Evolutionary conservation across 352 stramenopile genomes (phyloP), one percentile per base, ranked within the genome.

Genomic region (Phytophthora podocarpi): DNA sequence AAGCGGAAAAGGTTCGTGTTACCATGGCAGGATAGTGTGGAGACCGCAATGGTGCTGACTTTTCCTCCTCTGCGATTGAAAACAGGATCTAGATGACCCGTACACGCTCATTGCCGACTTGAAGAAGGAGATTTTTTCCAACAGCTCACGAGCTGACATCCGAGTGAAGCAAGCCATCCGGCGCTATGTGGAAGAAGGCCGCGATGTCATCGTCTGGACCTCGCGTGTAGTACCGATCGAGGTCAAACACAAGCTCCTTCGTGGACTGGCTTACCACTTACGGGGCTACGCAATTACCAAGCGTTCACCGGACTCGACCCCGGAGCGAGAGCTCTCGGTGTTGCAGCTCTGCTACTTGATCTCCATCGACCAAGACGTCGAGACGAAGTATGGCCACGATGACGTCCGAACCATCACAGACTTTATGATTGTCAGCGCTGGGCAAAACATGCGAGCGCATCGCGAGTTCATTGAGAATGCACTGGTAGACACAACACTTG

Each of bases 81-180:
- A 40, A 27, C 49, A 50, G 56, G 30, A 55, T 13, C 27, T 67
- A n/a, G 51, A 41, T n/a, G 41, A 61, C 21, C 51, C 41, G 13
- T 67, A 79, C 39, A 79, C 70, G n/a, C 73, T 85, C 32, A 42
- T 85, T 28, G 64, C 79, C 24, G 75, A 72, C 36, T 74, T 80
- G 46, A 67, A 65, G 28, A 71, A 82, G 12, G 72, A 85, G 58
- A 48, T 80, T 4, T 51, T 63, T 15, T 67, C 60, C 13, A 74
- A 76, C 51, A 63, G 60, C 34, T 71, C 59, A 6, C 61, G 62
- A 3, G 70, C 78, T 3, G 58, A 81, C 13, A 79, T 87, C 55
- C 46, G 59, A 4, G 60, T 85, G 12, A 70, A 80, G 20, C 74
- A 87, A 45, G 65, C 80, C 11, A 37, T 84, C n/a, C 71, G 74